A percentile compares a stretch with the other conserved stretches of the same genome.
Conservation (phyloP, 495 filamentous ascomycete genomes). For the Penicillium tannophilum region DNA sequence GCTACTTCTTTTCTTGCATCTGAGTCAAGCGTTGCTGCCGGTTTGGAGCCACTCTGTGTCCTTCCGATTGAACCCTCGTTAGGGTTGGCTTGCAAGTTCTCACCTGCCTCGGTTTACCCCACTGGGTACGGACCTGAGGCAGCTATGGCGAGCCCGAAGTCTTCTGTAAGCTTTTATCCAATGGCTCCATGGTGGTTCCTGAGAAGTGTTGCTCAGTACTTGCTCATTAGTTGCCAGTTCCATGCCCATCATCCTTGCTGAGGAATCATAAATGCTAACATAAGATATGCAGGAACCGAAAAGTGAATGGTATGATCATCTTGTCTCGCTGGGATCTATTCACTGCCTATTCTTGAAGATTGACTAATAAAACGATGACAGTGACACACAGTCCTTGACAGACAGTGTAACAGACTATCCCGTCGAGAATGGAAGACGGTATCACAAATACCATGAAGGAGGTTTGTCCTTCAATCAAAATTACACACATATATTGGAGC, state of each 20-base stretch:
- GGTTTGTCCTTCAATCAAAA: slow-evolving; percentile 37
- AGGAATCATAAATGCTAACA: slow-evolving; percentile 24
- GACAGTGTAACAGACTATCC: slow-evolving; percentile 54
- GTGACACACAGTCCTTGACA: slow-evolving; percentile 54
- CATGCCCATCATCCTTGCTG: background rate
- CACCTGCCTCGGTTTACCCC: slow-evolving; percentile 12
- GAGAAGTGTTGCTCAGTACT: background rate
- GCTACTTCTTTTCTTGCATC: background rate
- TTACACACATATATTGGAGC: background rate
- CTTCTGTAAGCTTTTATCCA: slow-evolving; percentile 21
- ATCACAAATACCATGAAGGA: slow-evolving; percentile 60
- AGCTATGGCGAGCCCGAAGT: slow-evolving; percentile 26
- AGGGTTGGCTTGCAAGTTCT: slow-evolving; percentile 15
- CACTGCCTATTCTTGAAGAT: background rate
- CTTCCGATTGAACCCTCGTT: slow-evolving; percentile 11
- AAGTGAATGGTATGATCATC: slow-evolving; percentile 25
- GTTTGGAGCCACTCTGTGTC: slow-evolving; percentile 8
- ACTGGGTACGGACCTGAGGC: slow-evolving; percentile 8
- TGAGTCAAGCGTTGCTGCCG: background rate
- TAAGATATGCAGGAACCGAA: slow-evolving; percentile 23
- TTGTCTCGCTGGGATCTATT: background rate
- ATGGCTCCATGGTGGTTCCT: background rate
- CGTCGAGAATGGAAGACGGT: slow-evolving; percentile 57
- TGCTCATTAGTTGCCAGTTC: background rate
- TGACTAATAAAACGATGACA: slow-evolving; percentile 17